Evolutionary conservation across 1,139 yeast species (phyloP).

Genomic region (Casaregolazyma suthepensis): DNA sequence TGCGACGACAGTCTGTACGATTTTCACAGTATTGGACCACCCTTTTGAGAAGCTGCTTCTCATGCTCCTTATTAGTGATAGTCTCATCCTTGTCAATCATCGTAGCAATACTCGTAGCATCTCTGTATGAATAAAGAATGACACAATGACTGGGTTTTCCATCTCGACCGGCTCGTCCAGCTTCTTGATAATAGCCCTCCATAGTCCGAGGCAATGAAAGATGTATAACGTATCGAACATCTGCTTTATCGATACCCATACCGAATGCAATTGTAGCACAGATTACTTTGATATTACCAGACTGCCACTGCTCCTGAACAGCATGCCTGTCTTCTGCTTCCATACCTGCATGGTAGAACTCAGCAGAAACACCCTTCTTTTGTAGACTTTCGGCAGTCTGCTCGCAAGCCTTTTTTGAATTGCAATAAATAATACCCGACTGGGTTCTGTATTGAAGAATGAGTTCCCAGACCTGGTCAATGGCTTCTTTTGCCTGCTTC

Average conservation of each 20-base stretch:
- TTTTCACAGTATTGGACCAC: constrained; percentile 93
- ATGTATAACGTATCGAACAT: constrained; percentile 82
- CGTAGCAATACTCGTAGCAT: constrained; percentile 48
- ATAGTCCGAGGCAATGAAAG: constrained; percentile 75
- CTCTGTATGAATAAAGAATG: constrained; percentile 47
- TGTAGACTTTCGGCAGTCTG: constrained; percentile 60
- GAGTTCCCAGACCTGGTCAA: constrained; percentile 49
- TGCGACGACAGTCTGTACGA: constrained; percentile 80
- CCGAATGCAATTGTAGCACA: constrained; percentile 91
- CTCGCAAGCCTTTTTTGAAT: constrained; percentile 85
- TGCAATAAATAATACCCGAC: constrained; percentile 92
- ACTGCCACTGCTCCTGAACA: constrained; percentile 81
- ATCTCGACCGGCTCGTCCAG: constrained; percentile 95
- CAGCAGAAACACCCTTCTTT: constrained; percentile 57
- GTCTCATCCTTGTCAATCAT: constrained; percentile 75
- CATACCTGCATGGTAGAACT: constrained; percentile 94
- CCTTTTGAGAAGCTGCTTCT: constrained; percentile 67
- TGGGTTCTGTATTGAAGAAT: constrained; percentile 49
- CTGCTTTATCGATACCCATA: constrained; percentile 93
- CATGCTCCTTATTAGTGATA: constrained; percentile 70
- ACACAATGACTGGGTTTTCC: constrained; percentile 73
- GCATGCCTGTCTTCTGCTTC: constrained; percentile 61
- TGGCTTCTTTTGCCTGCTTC: constrained; percentile 48
- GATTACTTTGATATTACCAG: constrained; percentile 44
- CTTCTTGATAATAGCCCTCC: constrained; percentile 90